Evolutionary conservation across 2,329 filamentous ascomycete genomes (phyloP), one percentile per base, ranked within the genome.

Genomic region (Calonectria pteridis): DNA sequence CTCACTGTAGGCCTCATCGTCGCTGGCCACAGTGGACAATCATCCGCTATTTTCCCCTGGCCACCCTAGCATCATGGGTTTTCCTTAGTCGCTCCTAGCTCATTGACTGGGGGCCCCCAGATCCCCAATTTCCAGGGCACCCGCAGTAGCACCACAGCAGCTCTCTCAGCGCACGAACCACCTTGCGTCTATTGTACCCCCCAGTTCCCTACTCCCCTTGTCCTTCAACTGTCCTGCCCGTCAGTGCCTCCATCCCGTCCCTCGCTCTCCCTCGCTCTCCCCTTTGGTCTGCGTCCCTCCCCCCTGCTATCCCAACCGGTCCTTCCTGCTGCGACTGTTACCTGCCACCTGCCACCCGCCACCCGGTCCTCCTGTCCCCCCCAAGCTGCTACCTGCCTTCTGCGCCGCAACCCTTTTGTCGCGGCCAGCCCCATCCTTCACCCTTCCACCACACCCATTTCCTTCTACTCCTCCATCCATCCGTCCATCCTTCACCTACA

Each of bases 81-180:
- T 64, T 65, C 74, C 55, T 51, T 76, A 67, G 73, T 55, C 71
- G 58, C 69, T 69, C 77, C 77, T 79, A 78, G 75, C 67, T 46
- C 49, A 43, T 65, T 33, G 67, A 77, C 75, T 53, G 68, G 66
- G 73, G 73, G 11, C 51, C 74, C 75, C 77, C 77, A 77, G 74
- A 76, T 75, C 67, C 71, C 78, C 78, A 78, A 78, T 77, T 80
- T 77, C 77, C 77, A 80, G 77, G 77, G 75, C 78, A 78, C 77
- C 77, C 78, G 76, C 77, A 80, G 73, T 67, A 69, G 77, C 62
- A 74, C 68, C 66, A 71, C 51, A 58, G 29, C 74, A 51, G 43
- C 63, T 58, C 26, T 53, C 72, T 51, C 67, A 75, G 73, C 69
- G 77, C 77, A 79, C 77, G 76, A 77, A 76, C 78, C 77, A 79